phyloP scores from a whole-genome alignment of 371 early-diverging fungal genomes.

The Nematocida sp. region DNA sequence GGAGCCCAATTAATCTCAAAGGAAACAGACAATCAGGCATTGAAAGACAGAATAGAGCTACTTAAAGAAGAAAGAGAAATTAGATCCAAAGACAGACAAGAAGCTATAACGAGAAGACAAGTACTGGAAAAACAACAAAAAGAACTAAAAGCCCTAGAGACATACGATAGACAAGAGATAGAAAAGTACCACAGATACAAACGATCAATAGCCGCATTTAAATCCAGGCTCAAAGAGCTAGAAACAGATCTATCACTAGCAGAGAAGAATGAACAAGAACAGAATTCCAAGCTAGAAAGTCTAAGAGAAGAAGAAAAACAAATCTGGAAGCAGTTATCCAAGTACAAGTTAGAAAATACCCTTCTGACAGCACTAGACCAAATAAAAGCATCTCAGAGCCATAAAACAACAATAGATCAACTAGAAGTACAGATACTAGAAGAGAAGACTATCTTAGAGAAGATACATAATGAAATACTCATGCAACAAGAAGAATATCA shows the following conservation, averaged over 20 bases:
- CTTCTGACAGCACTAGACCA: neutral
- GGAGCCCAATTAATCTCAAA: constrained; percentile 41
- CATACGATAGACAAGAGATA: neutral
- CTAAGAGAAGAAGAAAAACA: constrained; percentile 35
- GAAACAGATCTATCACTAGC: neutral
- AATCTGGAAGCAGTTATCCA: neutral
- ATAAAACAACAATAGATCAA: neutral
- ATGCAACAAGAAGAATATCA: neutral
- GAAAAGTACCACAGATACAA: constrained; percentile 21
- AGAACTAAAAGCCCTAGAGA: constrained; percentile 14
- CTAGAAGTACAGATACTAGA: neutral
- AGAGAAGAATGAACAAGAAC: constrained; percentile 20
- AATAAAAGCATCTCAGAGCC: neutral
- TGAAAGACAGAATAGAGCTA: constrained; percentile 34
- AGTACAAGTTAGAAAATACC: neutral
- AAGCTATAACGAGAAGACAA: constrained; percentile 5
- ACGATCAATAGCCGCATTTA: constrained; percentile 3
- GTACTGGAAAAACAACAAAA: constrained; percentile 14
- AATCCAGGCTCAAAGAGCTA: constrained; percentile 15
- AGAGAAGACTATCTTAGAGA: neutral
- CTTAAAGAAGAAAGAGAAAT: constrained; percentile 46
- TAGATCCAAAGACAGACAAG: constrained; percentile 30
- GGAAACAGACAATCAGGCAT: constrained; percentile 32
- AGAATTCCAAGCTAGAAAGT: neutral
- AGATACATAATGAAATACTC: neutral